Conservation (phyloP, 2,329 filamentous ascomycete species). For the Corniculantispora saksenae region DNA sequence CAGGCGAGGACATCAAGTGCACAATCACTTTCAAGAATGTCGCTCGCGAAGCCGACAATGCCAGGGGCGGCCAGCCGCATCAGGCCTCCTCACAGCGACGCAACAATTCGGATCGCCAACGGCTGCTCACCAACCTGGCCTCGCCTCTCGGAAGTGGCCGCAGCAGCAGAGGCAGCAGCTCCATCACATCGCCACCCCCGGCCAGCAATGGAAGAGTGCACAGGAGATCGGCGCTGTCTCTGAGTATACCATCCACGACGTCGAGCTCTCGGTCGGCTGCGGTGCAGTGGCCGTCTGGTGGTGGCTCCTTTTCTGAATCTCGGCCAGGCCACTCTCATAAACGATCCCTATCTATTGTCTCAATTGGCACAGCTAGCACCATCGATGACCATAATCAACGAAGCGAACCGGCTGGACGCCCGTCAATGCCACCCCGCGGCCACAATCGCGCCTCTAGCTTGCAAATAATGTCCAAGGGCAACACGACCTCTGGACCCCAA, state of each 20-base stretch:
- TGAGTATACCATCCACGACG: slow-evolving; percentile 53
- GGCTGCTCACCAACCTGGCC: slow-evolving; percentile 39
- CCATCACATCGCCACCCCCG: slow-evolving; percentile 47
- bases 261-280: slow-evolving; percentile 49
- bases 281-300: slow-evolving; percentile 47
- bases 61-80: slow-evolving; percentile 29
- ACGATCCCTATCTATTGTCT: slow-evolving; percentile 80
- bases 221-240: slow-evolving; percentile 63
- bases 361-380: slow-evolving; percentile 61
- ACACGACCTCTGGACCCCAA: slow-evolving; percentile 44
- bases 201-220: slow-evolving; percentile 55
- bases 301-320: slow-evolving; percentile 32
- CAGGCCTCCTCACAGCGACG: slow-evolving; percentile 26
- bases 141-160: slow-evolving; percentile 45
- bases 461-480: slow-evolving; percentile 59
- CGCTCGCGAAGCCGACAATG: slow-evolving; percentile 44
- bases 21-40: slow-evolving; percentile 96
- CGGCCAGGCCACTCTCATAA: slow-evolving; percentile 62
- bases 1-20: slow-evolving; percentile 93
- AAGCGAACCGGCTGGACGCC: slow-evolving; percentile 43
- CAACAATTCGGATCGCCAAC: slow-evolving; percentile 36
- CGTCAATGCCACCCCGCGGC: slow-evolving; percentile 57
- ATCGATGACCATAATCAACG: slow-evolving; percentile 49
- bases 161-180: slow-evolving; percentile 41
- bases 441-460: slow-evolving; percentile 81